phyloP scores from a whole-genome alignment of 345 rosid species.

The Clausena lansium region DNA sequence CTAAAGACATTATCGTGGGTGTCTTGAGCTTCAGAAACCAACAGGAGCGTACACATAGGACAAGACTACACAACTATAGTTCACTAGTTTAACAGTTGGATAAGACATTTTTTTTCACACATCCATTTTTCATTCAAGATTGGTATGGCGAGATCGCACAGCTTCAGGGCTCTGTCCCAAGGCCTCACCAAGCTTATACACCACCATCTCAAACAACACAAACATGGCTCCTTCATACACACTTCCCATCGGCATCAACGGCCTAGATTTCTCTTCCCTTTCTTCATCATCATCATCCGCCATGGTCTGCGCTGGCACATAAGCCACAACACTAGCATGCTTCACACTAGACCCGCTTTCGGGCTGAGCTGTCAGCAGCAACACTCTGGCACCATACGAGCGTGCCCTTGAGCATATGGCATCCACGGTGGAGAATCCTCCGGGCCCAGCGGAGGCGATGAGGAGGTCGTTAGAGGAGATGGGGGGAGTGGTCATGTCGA shows the following conservation, averaged over 20 bases:
- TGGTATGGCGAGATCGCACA: conserved; percentile 84
- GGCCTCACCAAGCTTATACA: conserved; percentile 56
- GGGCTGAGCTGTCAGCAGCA: conserved; percentile 69
- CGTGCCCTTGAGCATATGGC: conserved; percentile 69
- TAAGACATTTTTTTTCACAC: not conserved
- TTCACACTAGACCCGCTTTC: conserved; percentile 53
- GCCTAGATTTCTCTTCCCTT: conserved; percentile 20
- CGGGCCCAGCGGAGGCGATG: conserved; percentile 77
- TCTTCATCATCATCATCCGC: conserved; percentile 42
- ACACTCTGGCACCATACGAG: conserved; percentile 56
- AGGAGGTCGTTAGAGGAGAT: conserved; percentile 65
- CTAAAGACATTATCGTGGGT: no score
- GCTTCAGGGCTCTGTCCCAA: conserved; percentile 62
- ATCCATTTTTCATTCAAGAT: conserved; percentile 55
- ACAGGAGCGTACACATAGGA: not conserved
- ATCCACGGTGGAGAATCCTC: conserved; percentile 84
- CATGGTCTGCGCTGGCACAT: conserved; percentile 84
- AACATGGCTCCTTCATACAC: conserved; percentile 84
- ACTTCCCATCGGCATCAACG: conserved; percentile 90
- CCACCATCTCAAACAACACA: conserved; percentile 90
- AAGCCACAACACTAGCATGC: conserved; percentile 65
- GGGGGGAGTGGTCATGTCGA: conserved; percentile 86
- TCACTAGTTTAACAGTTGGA: not conserved
- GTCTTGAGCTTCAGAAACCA: not conserved
- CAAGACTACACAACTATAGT: no score